A percentile compares a stretch with the other conserved stretches of the same genome.
Evolutionary conservation across 495 filamentous ascomycete species (phyloP).

Genomic region (Pyrenula massariospora): DNA sequence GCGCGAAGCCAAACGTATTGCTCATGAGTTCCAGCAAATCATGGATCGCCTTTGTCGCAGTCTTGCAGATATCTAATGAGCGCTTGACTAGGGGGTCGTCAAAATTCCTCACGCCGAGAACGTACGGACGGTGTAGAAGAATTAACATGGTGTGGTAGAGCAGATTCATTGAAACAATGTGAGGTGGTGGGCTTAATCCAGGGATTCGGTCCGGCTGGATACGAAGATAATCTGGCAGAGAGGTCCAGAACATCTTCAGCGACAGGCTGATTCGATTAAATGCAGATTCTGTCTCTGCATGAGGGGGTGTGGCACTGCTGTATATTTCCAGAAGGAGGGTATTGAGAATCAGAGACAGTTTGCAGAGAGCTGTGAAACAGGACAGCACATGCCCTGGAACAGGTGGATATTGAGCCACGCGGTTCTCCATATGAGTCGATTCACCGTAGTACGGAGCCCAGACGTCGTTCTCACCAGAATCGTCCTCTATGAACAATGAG

Average conservation of each 20-base stretch:
- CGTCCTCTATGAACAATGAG: conserved; percentile 5
- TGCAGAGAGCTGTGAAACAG: conserved; percentile 9
- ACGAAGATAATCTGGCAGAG: conserved; percentile 3
- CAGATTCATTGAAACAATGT: conserved; percentile 10
- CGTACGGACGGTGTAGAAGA: conserved; percentile 10
- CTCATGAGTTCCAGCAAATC: conserved; percentile 5
- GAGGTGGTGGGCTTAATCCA: conserved; percentile 4
- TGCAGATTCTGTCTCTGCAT: background rate
- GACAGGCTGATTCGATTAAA: conserved; percentile 5
- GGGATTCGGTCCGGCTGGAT: conserved; percentile 4
- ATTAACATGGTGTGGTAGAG: conserved; percentile 9
- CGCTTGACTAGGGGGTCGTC: conserved; percentile 1
- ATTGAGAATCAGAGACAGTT: conserved; percentile 7
- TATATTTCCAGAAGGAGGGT: conserved; percentile 7
- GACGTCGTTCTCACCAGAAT: conserved; percentile 6
- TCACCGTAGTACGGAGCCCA: conserved; percentile 9
- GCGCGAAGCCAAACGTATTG: conserved; percentile 8
- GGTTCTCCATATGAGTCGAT: conserved; percentile 1
- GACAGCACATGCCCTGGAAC: conserved; percentile 6
- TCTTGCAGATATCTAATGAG: conserved; percentile 6
- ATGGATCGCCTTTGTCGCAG: conserved; percentile 6
- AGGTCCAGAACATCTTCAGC: conserved; percentile 4
- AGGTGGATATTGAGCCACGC: conserved; percentile 2
- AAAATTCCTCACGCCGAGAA: background rate
- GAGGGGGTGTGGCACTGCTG: background rate